These are phyloP conservation scores for Microdochium paspali DNA, from an alignment of 2,329 filamentous ascomycete genomes.

Conservation along the genomic window DNA sequence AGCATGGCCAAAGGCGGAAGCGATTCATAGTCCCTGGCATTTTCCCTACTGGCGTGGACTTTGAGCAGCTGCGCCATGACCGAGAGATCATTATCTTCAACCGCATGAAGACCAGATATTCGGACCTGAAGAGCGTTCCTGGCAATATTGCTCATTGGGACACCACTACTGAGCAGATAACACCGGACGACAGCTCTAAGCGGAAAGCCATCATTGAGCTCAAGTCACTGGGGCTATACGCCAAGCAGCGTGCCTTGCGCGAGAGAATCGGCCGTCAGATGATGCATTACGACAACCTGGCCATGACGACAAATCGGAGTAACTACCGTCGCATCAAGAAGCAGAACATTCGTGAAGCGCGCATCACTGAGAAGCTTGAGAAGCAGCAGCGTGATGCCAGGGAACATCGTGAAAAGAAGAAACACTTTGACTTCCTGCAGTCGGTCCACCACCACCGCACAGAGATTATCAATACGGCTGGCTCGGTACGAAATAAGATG, in stretches of 20 bases:
- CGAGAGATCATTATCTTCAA: conserved; percentile 85
- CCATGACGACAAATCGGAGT: conserved; percentile 91
- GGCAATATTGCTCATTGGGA: conserved; percentile 87
- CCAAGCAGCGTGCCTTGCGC: conserved; percentile 78
- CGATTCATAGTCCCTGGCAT: conserved; percentile 77
- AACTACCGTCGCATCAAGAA: conserved; percentile 94
- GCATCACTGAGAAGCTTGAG: conserved; percentile 97
- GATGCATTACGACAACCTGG: conserved; percentile 90
- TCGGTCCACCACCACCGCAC: conserved; percentile 75
- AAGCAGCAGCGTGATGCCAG: conserved; percentile 96
- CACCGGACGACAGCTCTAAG: conserved; percentile 75
- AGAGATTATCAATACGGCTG: conserved; percentile 63
- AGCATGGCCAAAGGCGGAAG: conserved; percentile 67
- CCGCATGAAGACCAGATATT: conserved; percentile 74
- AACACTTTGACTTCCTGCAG: conserved; percentile 84
- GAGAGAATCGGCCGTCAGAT: conserved; percentile 85
- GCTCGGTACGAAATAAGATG: conserved; percentile 61
- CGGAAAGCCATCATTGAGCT: conserved; percentile 89
- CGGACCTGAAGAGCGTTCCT: conserved; percentile 73
- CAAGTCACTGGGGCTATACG: conserved; percentile 80
- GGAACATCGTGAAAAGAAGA: conserved; percentile 95
- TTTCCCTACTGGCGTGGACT: conserved; percentile 80
- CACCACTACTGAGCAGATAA: conserved; percentile 54
- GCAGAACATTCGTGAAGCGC: conserved; percentile 86
- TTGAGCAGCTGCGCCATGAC: conserved; percentile 77